Evolutionary conservation across 805 yeast species (phyloP).

Genomic region (Starmerella potacharoeniae): DNA sequence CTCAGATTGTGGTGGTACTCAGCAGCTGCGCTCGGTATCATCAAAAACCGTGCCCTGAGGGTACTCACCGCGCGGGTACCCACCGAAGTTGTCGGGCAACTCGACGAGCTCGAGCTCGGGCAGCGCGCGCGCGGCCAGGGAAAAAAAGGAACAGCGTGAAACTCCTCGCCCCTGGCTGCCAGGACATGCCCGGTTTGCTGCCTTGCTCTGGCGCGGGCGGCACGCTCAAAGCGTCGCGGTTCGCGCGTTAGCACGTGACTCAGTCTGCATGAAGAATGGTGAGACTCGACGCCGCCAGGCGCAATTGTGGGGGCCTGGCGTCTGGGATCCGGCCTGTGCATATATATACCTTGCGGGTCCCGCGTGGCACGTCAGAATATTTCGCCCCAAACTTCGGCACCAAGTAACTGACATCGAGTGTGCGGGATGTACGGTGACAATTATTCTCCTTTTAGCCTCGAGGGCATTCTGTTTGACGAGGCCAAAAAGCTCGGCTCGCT

Average conservation of each 20-base stretch:
- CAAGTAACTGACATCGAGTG: background rate
- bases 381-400: background rate
- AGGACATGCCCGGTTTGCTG: background rate
- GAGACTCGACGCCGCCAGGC: conserved; percentile 6
- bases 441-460: background rate
- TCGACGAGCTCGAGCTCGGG: background rate
- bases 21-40: background rate
- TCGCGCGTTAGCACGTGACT: background rate
- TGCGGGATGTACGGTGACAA: background rate
- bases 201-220: background rate
- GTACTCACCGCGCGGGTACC: background rate
- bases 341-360: background rate
- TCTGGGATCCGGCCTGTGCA: background rate
- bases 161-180: background rate
- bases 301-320: background rate
- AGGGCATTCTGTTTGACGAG: background rate
- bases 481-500: background rate
- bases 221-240: background rate
- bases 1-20: background rate
- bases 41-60: background rate
- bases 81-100: background rate
- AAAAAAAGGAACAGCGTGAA: background rate
- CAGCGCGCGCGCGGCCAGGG: no score
- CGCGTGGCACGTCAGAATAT: background rate
- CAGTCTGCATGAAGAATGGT: background rate